Conservation (phyloP, 306 rosid species). For the Glycyrrhiza uralensis region DNA sequence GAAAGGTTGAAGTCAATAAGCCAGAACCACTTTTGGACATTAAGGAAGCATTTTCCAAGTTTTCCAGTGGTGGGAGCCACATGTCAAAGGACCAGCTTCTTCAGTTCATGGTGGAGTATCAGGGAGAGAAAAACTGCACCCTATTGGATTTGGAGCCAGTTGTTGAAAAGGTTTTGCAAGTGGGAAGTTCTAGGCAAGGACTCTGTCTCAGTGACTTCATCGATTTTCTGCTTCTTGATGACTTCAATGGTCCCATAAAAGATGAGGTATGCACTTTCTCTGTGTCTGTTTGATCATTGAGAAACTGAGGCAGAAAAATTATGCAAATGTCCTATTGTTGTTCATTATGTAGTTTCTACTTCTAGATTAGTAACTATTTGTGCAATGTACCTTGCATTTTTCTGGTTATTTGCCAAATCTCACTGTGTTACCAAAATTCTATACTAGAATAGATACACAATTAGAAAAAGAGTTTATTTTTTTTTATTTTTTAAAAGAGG, state of each 20-base stretch:
- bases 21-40: constrained; percentile 56
- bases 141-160: constrained; percentile 40
- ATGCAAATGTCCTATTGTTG: not conserved
- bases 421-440: not conserved
- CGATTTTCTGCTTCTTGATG: constrained; percentile 48
- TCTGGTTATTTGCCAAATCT: not conserved
- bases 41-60: constrained; percentile 46
- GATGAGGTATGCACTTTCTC: constrained; percentile 42
- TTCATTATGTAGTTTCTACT: not conserved
- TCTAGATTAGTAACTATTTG: not conserved
- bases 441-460: not conserved
- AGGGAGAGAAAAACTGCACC: constrained; percentile 48
- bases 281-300: not conserved
- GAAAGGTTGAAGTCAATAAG: constrained; percentile 48
- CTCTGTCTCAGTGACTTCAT: constrained; percentile 51
- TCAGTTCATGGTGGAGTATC: constrained; percentile 56
- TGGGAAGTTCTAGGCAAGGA: constrained; percentile 29
- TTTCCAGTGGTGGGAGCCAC: constrained; percentile 37
- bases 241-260: constrained; percentile 56
- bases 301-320: not conserved
- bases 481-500: no score
- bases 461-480: not conserved
- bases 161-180: constrained; percentile 34
- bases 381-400: not conserved
- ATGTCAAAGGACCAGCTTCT: constrained; percentile 61